Base-by-base conservation (phyloP, 2,329 filamentous ascomycete species). In the Alternaria brassicae region DNA sequence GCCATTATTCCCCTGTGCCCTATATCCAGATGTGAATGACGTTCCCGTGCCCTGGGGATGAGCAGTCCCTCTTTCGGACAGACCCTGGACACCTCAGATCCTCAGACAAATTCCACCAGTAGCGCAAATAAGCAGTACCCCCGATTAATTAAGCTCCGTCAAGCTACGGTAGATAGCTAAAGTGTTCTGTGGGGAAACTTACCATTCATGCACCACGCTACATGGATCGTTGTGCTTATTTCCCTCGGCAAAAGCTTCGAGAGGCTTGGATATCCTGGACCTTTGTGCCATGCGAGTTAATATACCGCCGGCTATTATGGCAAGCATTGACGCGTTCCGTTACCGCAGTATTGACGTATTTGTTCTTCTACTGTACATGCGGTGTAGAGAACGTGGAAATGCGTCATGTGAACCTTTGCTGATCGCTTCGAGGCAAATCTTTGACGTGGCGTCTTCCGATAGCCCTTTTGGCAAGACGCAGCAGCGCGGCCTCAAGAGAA, bases 221-320 rank as follows among this genome's bases (percentile, higher is more conserved):
- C 51, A 58, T 49, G 28, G 36, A 44, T 55, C 37, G 30, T 40
- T 37, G 30, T 42, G 56, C 56, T 58, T 58, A 44, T 49, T 58
- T 49, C 44, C 51, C 42, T 58, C 42, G 56, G 51, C 56, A 58
- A 55, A 58, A 58, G 56, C 56, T 58, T 58, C 50, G 50, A 15
- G 4, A 58, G 56, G 51, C 56, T 58, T 58, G 36, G 50, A 39
- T 44, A 48, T 42, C 52, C 41, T 47, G 12, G 52, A 28, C 13
- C 21, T 39, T 42, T 30, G 51, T 55, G 45, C 27, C 28, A 25
- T 13, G 17, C 36, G 37, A 48, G 32, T 12, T 21, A 48, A 48
- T 19, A 32, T 52, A 30, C 49, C 49, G 49, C 36, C 39, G 49
- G 37, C 36, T 52, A 52, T 52, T 52, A 12, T 48, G 30, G 15